Conservation (phyloP, 2,329 filamentous ascomycete genomes). For the Claviceps citrina region DNA sequence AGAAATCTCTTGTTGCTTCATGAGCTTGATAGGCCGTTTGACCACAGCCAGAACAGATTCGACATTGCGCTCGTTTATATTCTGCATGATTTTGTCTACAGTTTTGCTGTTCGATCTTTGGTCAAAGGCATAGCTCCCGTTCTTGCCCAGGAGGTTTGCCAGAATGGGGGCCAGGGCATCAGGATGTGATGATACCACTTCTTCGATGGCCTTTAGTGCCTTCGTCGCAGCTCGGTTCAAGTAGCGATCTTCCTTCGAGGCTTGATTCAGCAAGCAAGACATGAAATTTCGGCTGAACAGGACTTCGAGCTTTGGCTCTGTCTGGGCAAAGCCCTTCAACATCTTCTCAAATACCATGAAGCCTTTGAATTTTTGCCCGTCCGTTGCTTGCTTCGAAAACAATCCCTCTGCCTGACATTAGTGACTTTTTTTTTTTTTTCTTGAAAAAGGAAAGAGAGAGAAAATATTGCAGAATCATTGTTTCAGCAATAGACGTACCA, state of each 20-base stretch:
- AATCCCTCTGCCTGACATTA: slow-evolving; percentile 48
- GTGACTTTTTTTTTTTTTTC: neutral
- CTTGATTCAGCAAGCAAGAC: slow-evolving; percentile 67
- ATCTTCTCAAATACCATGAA: slow-evolving; percentile 76
- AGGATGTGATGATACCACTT: slow-evolving; percentile 45
- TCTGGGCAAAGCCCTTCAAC: slow-evolving; percentile 38
- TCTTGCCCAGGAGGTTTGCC: slow-evolving; percentile 49
- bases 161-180: slow-evolving; percentile 45
- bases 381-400: slow-evolving; percentile 66
- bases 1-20: slow-evolving; percentile 13
- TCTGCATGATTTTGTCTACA: slow-evolving; percentile 55
- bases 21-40: slow-evolving; percentile 24
- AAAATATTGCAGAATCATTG: no score
- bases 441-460: no score
- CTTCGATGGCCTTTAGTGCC: slow-evolving; percentile 55
- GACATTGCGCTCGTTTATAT: slow-evolving; percentile 40
- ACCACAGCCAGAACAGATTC: slow-evolving; percentile 35
- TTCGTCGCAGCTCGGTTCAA: slow-evolving; percentile 66
- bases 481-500: slow-evolving; percentile 37
- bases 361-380: slow-evolving; percentile 82
- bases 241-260: slow-evolving; percentile 61
- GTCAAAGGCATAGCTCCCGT: slow-evolving; percentile 69
- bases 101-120: slow-evolving; percentile 75
- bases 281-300: slow-evolving; percentile 77
- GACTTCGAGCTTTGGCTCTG: slow-evolving; percentile 29